Evolutionary conservation across 2,329 filamentous ascomycete genomes (phyloP).

Genomic region (Aspergillus quadricinctus): DNA sequence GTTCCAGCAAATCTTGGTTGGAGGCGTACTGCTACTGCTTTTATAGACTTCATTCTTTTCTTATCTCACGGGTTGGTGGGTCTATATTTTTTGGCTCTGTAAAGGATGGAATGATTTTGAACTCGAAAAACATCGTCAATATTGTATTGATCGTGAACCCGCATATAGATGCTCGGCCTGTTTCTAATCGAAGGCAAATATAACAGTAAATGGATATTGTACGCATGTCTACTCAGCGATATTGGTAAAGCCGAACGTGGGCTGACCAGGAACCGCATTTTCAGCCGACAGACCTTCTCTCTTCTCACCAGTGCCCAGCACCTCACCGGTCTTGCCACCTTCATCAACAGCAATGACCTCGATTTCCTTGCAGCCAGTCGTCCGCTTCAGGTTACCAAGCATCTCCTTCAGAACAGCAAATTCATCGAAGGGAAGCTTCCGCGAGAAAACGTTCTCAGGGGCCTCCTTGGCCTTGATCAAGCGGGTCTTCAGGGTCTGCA

Average conservation of each 20-base stretch:
- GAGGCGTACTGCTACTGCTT: neutral
- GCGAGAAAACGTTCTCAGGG: conserved; percentile 66
- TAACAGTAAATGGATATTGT: neutral
- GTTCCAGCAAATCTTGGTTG: neutral
- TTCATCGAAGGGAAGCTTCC: conserved; percentile 86
- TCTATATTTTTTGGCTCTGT: too few relatives aligned
- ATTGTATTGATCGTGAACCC: neutral
- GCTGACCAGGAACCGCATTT: conserved; percentile 73
- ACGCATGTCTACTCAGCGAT: conserved; percentile 45
- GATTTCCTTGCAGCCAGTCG: conserved; percentile 65
- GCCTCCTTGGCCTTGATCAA: conserved; percentile 65
- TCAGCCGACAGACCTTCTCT: conserved; percentile 62
- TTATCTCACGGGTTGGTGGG: neutral
- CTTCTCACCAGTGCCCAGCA: conserved; percentile 48
- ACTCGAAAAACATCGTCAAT: neutral
- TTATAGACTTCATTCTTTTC: neutral
- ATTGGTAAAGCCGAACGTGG: conserved; percentile 83
- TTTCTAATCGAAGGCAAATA: neutral
- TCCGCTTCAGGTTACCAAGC: conserved; percentile 72
- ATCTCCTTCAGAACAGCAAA: conserved; percentile 70
- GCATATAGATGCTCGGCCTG: neutral
- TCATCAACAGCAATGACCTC: conserved; percentile 68
- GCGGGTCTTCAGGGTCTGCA: conserved; percentile 80
- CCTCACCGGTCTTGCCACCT: conserved; percentile 47
- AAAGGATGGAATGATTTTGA: neutral